Evolutionary conservation across 345 rosid species (phyloP), one percentile per base, ranked within the genome.

Genomic region (Citrus trifoliata): DNA sequence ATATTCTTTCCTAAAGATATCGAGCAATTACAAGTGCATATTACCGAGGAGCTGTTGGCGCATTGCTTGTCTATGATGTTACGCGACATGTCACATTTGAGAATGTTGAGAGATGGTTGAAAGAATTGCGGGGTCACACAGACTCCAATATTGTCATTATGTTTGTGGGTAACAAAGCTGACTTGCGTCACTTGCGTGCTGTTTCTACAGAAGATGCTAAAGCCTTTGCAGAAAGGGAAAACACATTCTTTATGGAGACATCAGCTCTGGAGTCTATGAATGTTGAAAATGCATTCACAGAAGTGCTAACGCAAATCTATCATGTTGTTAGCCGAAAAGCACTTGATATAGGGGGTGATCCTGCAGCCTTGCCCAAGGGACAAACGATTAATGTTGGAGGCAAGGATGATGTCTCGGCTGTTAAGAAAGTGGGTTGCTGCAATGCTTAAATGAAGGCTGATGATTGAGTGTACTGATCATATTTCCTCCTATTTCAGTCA

Each of bases 11-110:
- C 58, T 37, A 40, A 80, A 93, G 98, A 81, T 94, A 94, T 76
- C 92, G 97, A 55, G 98, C 98, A 42, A 94, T 92, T 84, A 94
- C 98, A 58, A 94, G 97, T 46, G 97, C 98, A 64, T 94, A 94
- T 87, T 92, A 94, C 84, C 83, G 97, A 82, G 94, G 98, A 86
- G 97, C 94, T 16, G 92, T 92, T 10, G 98, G 95, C 12, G 97
- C 98, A 6, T 84, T 94, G 83, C 97, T 94, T 63, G 95, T 94
- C 12, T 92, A 91, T 80, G 97, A 94, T 46, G 92, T 94, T 38
- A 94, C 98, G 2, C 82, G 97, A 22, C 94, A 92, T 68, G 89
- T 94, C 22, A 92, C 95, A 1, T 94, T 92, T 78, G 98, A 92
- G 86, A 94, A 94, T 70, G 93, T 91, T 28, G 93, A 92, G 80